A percentile compares a stretch with the other conserved stretches of the same genome.
These are phyloP conservation scores for Plicaturopsis crispa DNA, from an alignment of 768 basidiomycete species.

Conservation along the genomic window DNA sequence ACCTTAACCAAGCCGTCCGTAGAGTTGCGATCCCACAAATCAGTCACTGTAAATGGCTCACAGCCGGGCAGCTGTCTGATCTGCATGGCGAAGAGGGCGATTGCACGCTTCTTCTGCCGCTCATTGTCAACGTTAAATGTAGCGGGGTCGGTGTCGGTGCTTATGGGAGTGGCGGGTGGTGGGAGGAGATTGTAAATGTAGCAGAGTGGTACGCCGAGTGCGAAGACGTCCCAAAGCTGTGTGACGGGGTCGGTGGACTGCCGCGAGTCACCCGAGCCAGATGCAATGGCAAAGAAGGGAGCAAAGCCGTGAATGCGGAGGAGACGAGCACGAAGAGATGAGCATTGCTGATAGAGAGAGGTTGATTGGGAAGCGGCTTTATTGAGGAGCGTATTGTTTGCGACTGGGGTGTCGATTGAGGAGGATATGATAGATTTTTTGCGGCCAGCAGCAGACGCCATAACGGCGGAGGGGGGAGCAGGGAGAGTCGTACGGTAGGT, in stretches of 20 bases:
- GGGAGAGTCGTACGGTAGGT: too few species aligned
- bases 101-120: conserved; percentile 83
- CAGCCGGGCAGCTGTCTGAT: conserved; percentile 65
- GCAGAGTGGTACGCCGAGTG: conserved; percentile 88
- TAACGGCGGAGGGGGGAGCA: neutral
- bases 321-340: conserved; percentile 66
- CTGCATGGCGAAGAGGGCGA: conserved; percentile 88
- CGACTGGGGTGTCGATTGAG: conserved; percentile 66
- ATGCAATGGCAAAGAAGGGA: conserved; percentile 58
- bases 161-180: conserved; percentile 27
- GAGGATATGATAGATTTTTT: conserved; percentile 74
- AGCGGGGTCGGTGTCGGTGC: conserved; percentile 48
- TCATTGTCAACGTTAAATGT: conserved; percentile 67
- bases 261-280: conserved; percentile 49
- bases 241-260: conserved; percentile 89
- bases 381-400: conserved; percentile 84
- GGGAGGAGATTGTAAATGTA: conserved; percentile 94
- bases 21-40: conserved; percentile 84
- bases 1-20: conserved; percentile 96
- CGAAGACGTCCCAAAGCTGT: conserved; percentile 91
- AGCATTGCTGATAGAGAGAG: conserved; percentile 90
- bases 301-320: conserved; percentile 71
- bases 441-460: conserved; percentile 38
- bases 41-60: conserved; percentile 85
- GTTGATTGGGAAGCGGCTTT: conserved; percentile 82